Percentiles rank a stretch among this genome's conserved stretches.
Conservation (phyloP, 208 protist species). For the Leishmania aethiopica region DNA sequence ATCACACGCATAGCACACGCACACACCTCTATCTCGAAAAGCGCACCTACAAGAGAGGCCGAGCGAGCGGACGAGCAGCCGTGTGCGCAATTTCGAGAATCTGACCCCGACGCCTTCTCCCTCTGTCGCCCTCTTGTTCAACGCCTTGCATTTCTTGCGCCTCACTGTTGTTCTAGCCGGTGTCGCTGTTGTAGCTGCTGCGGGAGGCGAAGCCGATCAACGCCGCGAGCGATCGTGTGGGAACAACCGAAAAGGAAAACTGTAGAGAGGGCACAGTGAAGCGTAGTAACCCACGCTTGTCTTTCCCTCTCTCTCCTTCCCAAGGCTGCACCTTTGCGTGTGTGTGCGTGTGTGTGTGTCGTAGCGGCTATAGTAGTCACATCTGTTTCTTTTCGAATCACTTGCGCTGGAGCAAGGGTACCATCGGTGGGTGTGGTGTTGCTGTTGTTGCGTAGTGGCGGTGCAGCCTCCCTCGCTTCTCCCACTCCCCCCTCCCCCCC, state of each 20-base stretch:
- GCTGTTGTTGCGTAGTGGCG: neutral
- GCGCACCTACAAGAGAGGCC: neutral
- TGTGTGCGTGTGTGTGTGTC: neutral
- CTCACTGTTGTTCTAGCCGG: neutral
- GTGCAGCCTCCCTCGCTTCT: neutral
- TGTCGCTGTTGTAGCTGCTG: neutral
- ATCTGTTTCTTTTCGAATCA: conserved; percentile 13
- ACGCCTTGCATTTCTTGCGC: neutral
- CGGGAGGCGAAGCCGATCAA: neutral
- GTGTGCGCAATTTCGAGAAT: neutral
- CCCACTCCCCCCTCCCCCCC: neutral
- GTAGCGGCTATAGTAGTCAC: neutral
- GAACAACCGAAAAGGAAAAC: neutral
- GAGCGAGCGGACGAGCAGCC: neutral
- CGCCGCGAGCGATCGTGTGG: neutral
- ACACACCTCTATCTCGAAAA: neutral
- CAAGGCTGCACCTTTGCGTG: neutral
- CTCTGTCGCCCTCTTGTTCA: neutral
- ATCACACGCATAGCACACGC: too few species aligned
- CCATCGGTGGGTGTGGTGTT: neutral
- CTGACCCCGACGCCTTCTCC: neutral
- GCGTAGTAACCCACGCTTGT: neutral
- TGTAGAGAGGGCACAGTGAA: neutral
- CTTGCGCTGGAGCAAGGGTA: neutral
- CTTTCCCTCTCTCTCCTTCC: neutral